Base-by-base conservation (phyloP, 2,329 filamentous ascomycete genomes). In the Simplicillium sp. region DNA sequence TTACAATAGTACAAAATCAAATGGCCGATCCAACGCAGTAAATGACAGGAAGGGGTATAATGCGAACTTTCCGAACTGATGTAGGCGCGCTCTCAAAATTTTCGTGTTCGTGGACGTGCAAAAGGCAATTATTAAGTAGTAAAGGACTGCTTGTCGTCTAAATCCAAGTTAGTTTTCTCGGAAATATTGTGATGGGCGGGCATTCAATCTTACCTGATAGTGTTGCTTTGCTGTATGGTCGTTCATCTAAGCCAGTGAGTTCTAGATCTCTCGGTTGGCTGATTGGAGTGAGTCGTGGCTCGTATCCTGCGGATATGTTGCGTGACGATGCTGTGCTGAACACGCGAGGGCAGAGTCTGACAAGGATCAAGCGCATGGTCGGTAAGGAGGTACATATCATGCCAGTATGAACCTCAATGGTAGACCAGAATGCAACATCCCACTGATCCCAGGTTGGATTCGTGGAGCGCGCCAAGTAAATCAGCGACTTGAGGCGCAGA, bases 311-410 rank as follows among this genome's bases (percentile, higher is more conserved):
- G 8, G 41, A 43, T 29, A 40, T 43, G 34, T 33, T 37, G 14
- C 41, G 41, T 16, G 41, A 40, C 18, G 36, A 18, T 18, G 28
- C 11, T 12, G 41, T 43, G 20, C 41, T 43, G 29, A 43, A 43
- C 8, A 40, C 41, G 4, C 38, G 34, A 9, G 41, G 41, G 13
- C 41, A 40, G 17, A 43, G 31, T 8, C 41, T 37, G 34, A 43
- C 41, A 6, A 56, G 44, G n/a, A 53, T 45, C 2, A 54, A 44
- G 9, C 54, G 51, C 11, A 51, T 33, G 7, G 47, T 41, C 2
- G 51, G 50, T 35, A 54, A 47, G 42, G 49, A 52, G 14, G 46
- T 45, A 40, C 50, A 52, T 28, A 52, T 49, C 40, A 54, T 48
- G 28, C 50, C 48, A 16, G 50, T 40, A 35, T 47, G 48, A 35